Base-by-base conservation (phyloP, 2,329 filamentous ascomycete genomes). In the Cladorrhinum sp. region DNA sequence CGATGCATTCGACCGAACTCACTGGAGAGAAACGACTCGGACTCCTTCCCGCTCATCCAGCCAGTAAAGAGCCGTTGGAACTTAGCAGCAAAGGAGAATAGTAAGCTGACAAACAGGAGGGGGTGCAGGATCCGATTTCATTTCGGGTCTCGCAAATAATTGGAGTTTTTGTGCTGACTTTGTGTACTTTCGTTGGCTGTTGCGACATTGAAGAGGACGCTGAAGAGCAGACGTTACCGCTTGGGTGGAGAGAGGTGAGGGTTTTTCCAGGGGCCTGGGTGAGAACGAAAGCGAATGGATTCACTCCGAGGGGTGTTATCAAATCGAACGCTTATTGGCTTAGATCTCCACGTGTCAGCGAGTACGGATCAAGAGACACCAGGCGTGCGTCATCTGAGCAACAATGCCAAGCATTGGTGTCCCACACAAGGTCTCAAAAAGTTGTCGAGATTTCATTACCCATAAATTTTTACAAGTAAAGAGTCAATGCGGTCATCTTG, bases 281-380 rank as follows among this genome's bases (percentile, higher is more conserved):
- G 48, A 20, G 16, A 28, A 36, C 52, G 42, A 55, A 60, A 12
- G 26, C 58, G 58, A 60, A 49, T 60, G 39, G 12, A 21, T 14
- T 39, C n/a, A 52, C 58, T 1, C 33, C 58, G 14, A 18, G 16
- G n/a, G 18, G 58, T 21, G 58, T 56, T 33, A 28, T 12, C 14
- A 2, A n/a, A 12, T 26, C 6, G 2, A 14, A 26, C 12, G 16
- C 3, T n/a, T 20, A 14, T 30, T 54, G 30, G 24, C 28, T 14
- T 8, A 2, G 20, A 18, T 46, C 52, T 30, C 26, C 23, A 14
- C 21, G n/a, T n/a, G n/a, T n/a, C n/a, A n/a, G n/a, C 54, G 54
- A 57, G 18, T 18, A 49, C 39, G 54, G 24, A 14, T 57, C 24
- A 21, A n/a, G 2, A 23, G 16, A 57, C 39, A 6, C 54, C n/a